Evolutionary conservation across 148 eudicot species (phyloP).

Genomic region (Chenopodium album): DNA sequence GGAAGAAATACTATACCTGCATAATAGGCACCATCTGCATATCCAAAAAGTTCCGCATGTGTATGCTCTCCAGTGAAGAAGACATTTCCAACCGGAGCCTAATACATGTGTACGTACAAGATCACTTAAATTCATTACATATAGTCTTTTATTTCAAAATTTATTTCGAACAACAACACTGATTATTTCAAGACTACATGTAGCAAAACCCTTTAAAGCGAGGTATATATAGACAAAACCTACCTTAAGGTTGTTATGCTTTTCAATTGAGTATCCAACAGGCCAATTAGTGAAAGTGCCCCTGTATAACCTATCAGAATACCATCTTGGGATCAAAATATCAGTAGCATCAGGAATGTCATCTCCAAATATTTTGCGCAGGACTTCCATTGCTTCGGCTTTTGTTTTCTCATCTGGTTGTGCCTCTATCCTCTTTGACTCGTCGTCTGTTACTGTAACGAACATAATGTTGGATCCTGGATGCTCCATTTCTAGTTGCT

Average conservation of each 20-base stretch:
- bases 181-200: too few species aligned
- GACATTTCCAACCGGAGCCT: conserved; percentile 32
- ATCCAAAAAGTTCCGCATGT: conserved; percentile 26
- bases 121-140: too few species aligned
- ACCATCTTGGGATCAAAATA: conserved; percentile 34
- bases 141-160: too few species aligned
- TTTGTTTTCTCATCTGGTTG: conserved; percentile 28
- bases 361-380: conserved; percentile 35
- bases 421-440: conserved; percentile 29
- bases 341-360: conserved; percentile 28
- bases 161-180: too few species aligned
- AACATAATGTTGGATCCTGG: conserved; percentile 35
- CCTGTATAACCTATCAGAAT: conserved; percentile 26
- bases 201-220: too few species aligned
- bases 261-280: conserved; percentile 20
- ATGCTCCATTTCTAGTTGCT: conserved; percentile 35
- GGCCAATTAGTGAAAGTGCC: conserved; percentile 37
- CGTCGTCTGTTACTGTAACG: conserved; percentile 26
- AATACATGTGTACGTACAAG: too few species aligned
- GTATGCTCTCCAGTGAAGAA: conserved; percentile 42
- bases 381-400: conserved; percentile 31
- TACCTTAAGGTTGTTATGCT: conserved; percentile 27
- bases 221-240: neutral
- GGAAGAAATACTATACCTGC: conserved; percentile 16
- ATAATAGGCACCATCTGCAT: conserved; percentile 34